phyloP scores from a whole-genome alignment of 1,139 yeast species.

The Meyerozyma guilliermondii region DNA sequence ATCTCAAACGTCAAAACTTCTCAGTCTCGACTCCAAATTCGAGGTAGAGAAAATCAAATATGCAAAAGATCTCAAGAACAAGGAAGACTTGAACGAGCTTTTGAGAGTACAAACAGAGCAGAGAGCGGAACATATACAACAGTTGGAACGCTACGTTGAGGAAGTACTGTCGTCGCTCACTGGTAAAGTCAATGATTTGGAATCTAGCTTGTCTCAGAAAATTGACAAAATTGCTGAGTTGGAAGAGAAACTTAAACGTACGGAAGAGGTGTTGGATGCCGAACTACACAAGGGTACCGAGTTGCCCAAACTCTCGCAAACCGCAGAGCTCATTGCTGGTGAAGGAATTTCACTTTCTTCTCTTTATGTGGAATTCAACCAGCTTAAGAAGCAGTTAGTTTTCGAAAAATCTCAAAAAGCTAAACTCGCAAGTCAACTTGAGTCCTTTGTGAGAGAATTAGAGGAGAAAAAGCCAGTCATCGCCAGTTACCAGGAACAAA shows the following conservation, averaged over 20 bases:
- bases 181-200: constrained; percentile 18
- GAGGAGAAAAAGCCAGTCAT: constrained; percentile 78
- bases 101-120: constrained; percentile 50
- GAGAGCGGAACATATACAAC: constrained; percentile 39
- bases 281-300: constrained; percentile 39
- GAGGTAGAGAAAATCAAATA: constrained; percentile 47
- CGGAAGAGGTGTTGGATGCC: constrained; percentile 39
- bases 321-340: constrained; percentile 43
- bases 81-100: constrained; percentile 57
- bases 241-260: constrained; percentile 32
- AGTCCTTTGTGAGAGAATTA: constrained; percentile 66
- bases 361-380: constrained; percentile 61
- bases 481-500: constrained; percentile 57
- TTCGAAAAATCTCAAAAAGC: constrained; percentile 71
- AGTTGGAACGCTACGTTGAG: constrained; percentile 42
- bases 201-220: constrained; percentile 19
- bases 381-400: constrained; percentile 61
- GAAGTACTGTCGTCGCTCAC: constrained; percentile 38
- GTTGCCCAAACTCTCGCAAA: constrained; percentile 31
- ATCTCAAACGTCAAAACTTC: constrained; percentile 37
- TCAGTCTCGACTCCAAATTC: constrained; percentile 20
- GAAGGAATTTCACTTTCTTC: constrained; percentile 64
- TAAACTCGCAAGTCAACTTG: constrained; percentile 64
- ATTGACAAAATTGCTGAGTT: constrained; percentile 29
- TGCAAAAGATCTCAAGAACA: constrained; percentile 57